These are phyloP conservation scores for Terana coerulea DNA, from an alignment of 768 basidiomycete genomes.

Conservation along the genomic window DNA sequence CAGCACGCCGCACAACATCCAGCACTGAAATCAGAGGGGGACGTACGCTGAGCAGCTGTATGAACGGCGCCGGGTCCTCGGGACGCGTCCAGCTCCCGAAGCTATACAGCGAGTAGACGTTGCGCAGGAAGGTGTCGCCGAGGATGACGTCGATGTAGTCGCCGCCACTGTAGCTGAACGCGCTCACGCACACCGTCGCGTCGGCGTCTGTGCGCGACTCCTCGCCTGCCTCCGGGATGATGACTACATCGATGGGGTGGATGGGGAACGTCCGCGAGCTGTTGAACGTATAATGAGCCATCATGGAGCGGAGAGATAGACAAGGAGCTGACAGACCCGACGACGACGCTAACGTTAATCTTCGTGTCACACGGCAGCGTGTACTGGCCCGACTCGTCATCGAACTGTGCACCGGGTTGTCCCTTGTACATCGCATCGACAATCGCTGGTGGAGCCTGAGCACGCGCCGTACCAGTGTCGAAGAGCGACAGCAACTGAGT, in stretches of 20 bases:
- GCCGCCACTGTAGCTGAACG: slow-evolving; percentile 7
- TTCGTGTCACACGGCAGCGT: slow-evolving; percentile 8
- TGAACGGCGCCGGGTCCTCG: slow-evolving; percentile 2
- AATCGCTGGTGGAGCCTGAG: slow-evolving; percentile 1
- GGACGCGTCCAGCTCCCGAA: slow-evolving; percentile 10
- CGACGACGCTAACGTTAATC: slow-evolving; percentile 6
- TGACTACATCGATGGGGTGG: slow-evolving; percentile 9
- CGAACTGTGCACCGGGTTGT: slow-evolving; percentile 4
- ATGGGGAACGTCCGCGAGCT: slow-evolving; percentile 6
- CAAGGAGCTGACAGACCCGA: slow-evolving; percentile 4
- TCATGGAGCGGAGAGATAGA: not conserved
- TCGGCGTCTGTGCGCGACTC: slow-evolving; percentile 5
- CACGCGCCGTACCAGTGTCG: slow-evolving; percentile 14
- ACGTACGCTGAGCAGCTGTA: slow-evolving; percentile 14
- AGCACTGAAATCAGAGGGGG: not conserved
- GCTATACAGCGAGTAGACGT: slow-evolving; percentile 17
- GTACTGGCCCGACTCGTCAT: slow-evolving; percentile 7
- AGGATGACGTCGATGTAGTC: slow-evolving; percentile 12
- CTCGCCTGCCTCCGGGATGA: slow-evolving; percentile 4
- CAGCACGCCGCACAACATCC: not conserved
- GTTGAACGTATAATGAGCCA: too few species aligned
- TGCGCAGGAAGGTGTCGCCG: slow-evolving; percentile 20
- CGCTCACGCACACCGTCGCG: not conserved
- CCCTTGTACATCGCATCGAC: slow-evolving; percentile 10
- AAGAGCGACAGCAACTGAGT: slow-evolving; percentile 3